Evolutionary conservation across 2,329 filamentous ascomycete species (phyloP).

Genomic region (Ophiostoma montium): DNA sequence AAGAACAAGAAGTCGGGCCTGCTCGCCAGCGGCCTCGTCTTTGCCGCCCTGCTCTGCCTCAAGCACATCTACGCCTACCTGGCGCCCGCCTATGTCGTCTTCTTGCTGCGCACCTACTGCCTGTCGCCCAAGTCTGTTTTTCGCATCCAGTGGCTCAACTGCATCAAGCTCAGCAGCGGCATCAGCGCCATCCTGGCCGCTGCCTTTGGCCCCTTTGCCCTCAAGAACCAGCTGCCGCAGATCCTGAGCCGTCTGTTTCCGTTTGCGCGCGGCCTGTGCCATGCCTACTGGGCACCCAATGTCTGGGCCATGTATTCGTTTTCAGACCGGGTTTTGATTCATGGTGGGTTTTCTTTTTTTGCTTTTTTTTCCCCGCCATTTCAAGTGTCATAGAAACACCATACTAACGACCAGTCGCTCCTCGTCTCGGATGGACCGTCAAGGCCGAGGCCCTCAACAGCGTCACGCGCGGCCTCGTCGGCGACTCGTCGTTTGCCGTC

Average conservation of each 20-base stretch:
- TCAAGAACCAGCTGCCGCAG: constrained; percentile 66
- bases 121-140: constrained; percentile 65
- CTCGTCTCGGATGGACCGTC: constrained; percentile 60
- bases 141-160: constrained; percentile 62
- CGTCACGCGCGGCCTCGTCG: constrained; percentile 83
- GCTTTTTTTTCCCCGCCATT: neutral
- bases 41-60: constrained; percentile 76
- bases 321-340: constrained; percentile 67
- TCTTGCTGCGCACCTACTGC: constrained; percentile 78
- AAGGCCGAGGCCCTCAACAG: constrained; percentile 66
- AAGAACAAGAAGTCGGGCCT: constrained; percentile 60
- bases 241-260: constrained; percentile 77
- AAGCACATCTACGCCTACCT: constrained; percentile 98
- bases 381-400: no score
- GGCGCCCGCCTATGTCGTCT: constrained; percentile 90
- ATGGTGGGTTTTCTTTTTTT: constrained; percentile 33
- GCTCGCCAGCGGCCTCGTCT: constrained; percentile 65
- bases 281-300: constrained; percentile 98
- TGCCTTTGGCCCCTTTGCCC: constrained; percentile 83
- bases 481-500: constrained; percentile 86
- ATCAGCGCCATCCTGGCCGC: constrained; percentile 57
- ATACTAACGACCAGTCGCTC: constrained; percentile 49
- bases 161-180: constrained; percentile 64
- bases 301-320: constrained; percentile 97
- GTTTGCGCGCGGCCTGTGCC: constrained; percentile 84